Conservation (phyloP, 2,329 filamentous ascomycete genomes). For the Hypoxylon sp. region DNA sequence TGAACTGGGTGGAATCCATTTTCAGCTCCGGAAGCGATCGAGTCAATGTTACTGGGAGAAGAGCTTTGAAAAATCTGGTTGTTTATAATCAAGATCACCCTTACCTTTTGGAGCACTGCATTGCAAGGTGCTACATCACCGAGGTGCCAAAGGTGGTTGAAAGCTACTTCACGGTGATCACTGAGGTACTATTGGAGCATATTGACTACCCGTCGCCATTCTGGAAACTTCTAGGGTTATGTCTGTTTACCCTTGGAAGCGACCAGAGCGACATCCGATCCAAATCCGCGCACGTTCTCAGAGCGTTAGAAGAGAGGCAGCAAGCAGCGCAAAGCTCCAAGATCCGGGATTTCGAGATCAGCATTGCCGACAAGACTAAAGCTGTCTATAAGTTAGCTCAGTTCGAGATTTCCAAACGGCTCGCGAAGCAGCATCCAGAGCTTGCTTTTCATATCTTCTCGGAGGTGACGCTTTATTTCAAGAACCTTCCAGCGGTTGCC, state of each 20-base stretch:
- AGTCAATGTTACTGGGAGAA: slow-evolving; percentile 87
- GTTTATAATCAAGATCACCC: slow-evolving; percentile 88
- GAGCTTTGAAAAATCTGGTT: slow-evolving; percentile 89
- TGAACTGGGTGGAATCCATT: slow-evolving; percentile 94
- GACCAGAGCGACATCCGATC: slow-evolving; percentile 88
- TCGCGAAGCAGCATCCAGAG: slow-evolving; percentile 88
- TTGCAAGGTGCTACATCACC: slow-evolving; percentile 87
- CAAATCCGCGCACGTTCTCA: slow-evolving; percentile 83
- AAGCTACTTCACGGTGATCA: slow-evolving; percentile 94
- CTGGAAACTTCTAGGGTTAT: slow-evolving; percentile 89
- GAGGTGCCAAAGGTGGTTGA: slow-evolving; percentile 84
- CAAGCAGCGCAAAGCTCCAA: slow-evolving; percentile 79
- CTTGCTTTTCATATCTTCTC: slow-evolving; percentile 94
- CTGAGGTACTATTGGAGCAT: slow-evolving; percentile 83
- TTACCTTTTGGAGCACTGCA: slow-evolving; percentile 86
- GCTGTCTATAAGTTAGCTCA: slow-evolving; percentile 97
- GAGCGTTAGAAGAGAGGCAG: slow-evolving; percentile 83
- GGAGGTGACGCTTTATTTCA: slow-evolving; percentile 94
- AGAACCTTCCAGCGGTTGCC: slow-evolving; percentile 79
- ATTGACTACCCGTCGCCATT: slow-evolving; percentile 85
- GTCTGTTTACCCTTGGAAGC: slow-evolving; percentile 91
- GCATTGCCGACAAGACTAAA: slow-evolving; percentile 97
- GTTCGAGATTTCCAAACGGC: slow-evolving; percentile 91
- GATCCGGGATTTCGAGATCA: slow-evolving; percentile 97
- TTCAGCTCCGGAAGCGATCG: slow-evolving; percentile 92